phyloP scores from a whole-genome alignment of 306 rosid genomes.

The Rosa multiflora region DNA sequence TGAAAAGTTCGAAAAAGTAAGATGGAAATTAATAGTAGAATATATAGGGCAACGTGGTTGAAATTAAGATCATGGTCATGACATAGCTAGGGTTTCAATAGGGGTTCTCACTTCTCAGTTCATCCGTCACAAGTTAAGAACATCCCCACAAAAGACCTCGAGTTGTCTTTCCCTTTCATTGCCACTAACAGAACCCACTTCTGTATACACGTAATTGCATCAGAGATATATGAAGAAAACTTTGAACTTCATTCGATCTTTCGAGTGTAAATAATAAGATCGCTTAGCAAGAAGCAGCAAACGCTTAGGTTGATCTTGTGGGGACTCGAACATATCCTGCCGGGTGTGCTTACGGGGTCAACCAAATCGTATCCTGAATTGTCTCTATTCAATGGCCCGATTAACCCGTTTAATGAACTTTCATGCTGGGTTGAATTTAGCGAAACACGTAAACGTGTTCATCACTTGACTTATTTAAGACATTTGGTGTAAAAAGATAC shows the following conservation, averaged over 20 bases:
- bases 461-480: too few relatives aligned
- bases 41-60: not conserved
- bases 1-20: slow-evolving; percentile 7
- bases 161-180: not conserved
- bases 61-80: not conserved
- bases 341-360: too few relatives aligned
- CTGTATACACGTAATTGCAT: not conserved
- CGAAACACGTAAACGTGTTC: too few relatives aligned
- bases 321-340: too few relatives aligned
- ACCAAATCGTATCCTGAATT: too few relatives aligned
- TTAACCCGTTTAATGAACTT: too few relatives aligned
- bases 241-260: not conserved
- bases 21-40: not conserved
- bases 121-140: slow-evolving; percentile 13
- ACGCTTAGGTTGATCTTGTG: too few relatives aligned
- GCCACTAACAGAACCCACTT: not conserved
- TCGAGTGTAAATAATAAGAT: not conserved
- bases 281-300: too few relatives aligned
- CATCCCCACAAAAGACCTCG: slow-evolving; percentile 36
- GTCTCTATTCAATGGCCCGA: too few relatives aligned
- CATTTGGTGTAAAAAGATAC: too few relatives aligned
- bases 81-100: not conserved
- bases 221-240: not conserved
- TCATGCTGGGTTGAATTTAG: too few relatives aligned
- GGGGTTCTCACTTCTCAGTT: not conserved